Evolutionary conservation across 179 eudicot genomes (phyloP), one percentile per base, ranked within the genome.

Genomic region (Nepenthes alata): DNA sequence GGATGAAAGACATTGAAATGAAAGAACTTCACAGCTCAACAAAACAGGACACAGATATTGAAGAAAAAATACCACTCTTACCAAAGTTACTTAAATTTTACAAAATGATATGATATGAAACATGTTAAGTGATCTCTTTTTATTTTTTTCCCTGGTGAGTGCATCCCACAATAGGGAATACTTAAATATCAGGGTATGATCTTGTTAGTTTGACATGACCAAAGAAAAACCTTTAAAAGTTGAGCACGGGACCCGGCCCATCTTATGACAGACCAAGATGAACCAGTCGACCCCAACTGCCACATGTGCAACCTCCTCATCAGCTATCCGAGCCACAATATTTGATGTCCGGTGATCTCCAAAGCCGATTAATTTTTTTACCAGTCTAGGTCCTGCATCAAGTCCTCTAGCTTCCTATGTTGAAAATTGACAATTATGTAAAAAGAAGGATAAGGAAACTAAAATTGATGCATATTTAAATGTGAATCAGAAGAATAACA

Each of bases 261-360:
- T 75, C 81, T 84, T 86, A 72, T 77, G 77, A 73, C 98, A 91
- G 35, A 91, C 78, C 6, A 77, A 80, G 34, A 84, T 60, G 53
- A 91, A 91, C 97, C 98, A 91, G 69, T 74, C 71, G 67, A 86
- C 88, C 57, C 97, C 96, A 67, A 91, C 96, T 44, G 96, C 98
- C 67, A 88, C 98, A 74, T 91, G 96, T 25, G 95, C 96, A 61
- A 91, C 83, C 73, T 91, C 97, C 74, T 91, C 98, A 49, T 88
- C 88, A 16, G 88, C 89, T 61, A 91, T 91, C 71, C 68, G 81
- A 34, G 82, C 80, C 68, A 91, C 97, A 63, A 91, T 79, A 59
- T 70, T 82, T 13, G 98, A 84, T 57, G 96, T 86, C 63, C 81
- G 72, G 50, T 64, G 66, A 75, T 91, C 98, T 70, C 98, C 98